A percentile compares a stretch with the other conserved stretches of the same genome.
Conservation (phyloP, 441 rosid genomes). For the Euphorbia schlechtendalii region DNA sequence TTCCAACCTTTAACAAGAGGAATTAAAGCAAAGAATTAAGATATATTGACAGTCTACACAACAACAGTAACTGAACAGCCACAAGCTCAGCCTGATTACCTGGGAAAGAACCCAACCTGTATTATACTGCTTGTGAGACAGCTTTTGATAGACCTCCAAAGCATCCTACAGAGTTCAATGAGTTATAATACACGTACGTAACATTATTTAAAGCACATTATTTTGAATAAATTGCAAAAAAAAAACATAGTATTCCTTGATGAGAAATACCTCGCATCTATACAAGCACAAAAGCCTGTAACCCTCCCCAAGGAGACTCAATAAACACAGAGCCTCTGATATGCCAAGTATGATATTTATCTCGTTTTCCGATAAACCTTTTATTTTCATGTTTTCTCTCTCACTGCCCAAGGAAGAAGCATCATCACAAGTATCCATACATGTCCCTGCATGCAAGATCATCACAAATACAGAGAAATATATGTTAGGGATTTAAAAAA, state of each 20-base stretch:
- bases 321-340: conserved; percentile 62
- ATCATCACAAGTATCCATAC: conserved; percentile 5
- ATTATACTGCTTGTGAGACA: conserved; percentile 78
- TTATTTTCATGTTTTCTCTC: conserved; percentile 12
- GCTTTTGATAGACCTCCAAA: conserved; percentile 59
- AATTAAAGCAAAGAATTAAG: too few relatives aligned
- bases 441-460: neutral
- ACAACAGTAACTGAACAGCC: neutral
- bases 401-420: conserved; percentile 25
- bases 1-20: conserved; percentile 91
- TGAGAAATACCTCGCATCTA: conserved; percentile 61
- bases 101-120: conserved; percentile 97
- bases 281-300: conserved; percentile 80
- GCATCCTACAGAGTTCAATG: conserved; percentile 53
- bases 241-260: neutral
- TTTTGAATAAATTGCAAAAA: neutral
- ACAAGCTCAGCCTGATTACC: conserved; percentile 34
- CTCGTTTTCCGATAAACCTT: conserved; percentile 12
- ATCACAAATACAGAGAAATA: neutral
- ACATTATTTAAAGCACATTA: conserved; percentile 16
- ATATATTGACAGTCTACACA: neutral
- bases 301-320: conserved; percentile 87
- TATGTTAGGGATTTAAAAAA: too few relatives aligned
- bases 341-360: conserved; percentile 53
- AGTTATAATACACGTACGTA: too few relatives aligned